Conservation (phyloP, 2,329 filamentous ascomycete species). For the Cladosporium sp. region DNA sequence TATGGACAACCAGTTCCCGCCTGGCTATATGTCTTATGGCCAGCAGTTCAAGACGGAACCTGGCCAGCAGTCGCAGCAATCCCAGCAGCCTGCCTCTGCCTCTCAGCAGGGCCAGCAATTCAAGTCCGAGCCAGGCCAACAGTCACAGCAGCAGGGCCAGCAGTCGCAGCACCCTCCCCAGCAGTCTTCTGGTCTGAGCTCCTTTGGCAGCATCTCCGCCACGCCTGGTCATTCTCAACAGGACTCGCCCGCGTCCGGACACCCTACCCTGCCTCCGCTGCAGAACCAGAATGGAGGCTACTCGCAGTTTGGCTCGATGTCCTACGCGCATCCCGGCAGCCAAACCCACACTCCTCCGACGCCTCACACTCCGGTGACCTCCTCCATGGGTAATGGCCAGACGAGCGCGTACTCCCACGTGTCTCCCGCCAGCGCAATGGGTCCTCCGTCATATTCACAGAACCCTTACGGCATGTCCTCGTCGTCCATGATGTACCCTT, state of each 20-base stretch:
- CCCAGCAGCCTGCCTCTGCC: slow-evolving; percentile 15
- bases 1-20: slow-evolving; percentile 26
- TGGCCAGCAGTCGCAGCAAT: slow-evolving; percentile 21
- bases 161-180: slow-evolving; percentile 16
- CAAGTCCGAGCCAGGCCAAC: slow-evolving; percentile 19
- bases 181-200: slow-evolving; percentile 17
- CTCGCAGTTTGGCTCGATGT: slow-evolving; percentile 31
- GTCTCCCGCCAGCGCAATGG: slow-evolving; percentile 31
- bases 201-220: slow-evolving; percentile 25
- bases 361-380: slow-evolving; percentile 31
- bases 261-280: slow-evolving; percentile 33
- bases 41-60: slow-evolving; percentile 18
- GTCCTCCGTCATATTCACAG: slow-evolving; percentile 30
- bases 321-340: slow-evolving; percentile 29
- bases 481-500: slow-evolving; percentile 28
- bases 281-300: slow-evolving; percentile 31
- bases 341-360: slow-evolving; percentile 31
- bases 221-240: slow-evolving; percentile 20
- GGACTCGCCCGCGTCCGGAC: slow-evolving; percentile 18
- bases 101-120: slow-evolving; percentile 19
- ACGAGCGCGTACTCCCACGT: slow-evolving; percentile 29
- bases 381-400: slow-evolving; percentile 24
- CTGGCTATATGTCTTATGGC: slow-evolving; percentile 24
- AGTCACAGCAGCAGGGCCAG: slow-evolving; percentile 21
- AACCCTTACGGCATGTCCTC: slow-evolving; percentile 25